Evolutionary conservation across 306 rosid genomes (phyloP).

Genomic region (Quercus dentata): DNA sequence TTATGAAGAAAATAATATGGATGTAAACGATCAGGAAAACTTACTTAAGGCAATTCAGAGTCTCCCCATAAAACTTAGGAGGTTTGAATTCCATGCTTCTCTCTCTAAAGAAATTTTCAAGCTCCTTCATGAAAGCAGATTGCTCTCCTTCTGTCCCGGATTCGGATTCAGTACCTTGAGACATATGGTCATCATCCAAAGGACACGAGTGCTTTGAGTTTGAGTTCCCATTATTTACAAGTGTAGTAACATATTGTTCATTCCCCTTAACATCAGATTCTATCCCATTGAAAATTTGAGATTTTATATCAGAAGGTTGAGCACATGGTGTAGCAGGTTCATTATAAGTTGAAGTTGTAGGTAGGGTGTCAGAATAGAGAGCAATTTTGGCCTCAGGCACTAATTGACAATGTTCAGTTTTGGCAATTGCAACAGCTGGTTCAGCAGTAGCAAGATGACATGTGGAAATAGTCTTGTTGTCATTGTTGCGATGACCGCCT

Average conservation of each 20-base stretch:
- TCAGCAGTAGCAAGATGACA: constrained; percentile 13
- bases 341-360: constrained; percentile 18
- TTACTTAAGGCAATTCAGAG: constrained; percentile 94
- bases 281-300: constrained; percentile 30
- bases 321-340: constrained; percentile 25
- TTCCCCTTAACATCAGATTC: constrained; percentile 37
- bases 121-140: constrained; percentile 81
- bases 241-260: constrained; percentile 28
- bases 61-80: constrained; percentile 96
- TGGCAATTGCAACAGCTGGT: constrained; percentile 30
- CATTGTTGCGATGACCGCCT: constrained; percentile 18
- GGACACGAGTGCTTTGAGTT: constrained; percentile 41
- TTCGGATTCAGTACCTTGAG: constrained; percentile 84
- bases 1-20: constrained; percentile 2
- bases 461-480: constrained; percentile 6
- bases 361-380: constrained; percentile 20
- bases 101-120: constrained; percentile 84
- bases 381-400: constrained; percentile 28
- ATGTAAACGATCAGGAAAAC: constrained; percentile 24
- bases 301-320: constrained; percentile 32
- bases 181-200: constrained; percentile 52
- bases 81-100: constrained; percentile 92
- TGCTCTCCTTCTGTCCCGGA: constrained; percentile 93
- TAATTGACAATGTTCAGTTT: constrained; percentile 44
- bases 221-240: constrained; percentile 47